Conservation (phyloP, 176 grass and related monocot genomes). For the Saccharum spontaneum region DNA sequence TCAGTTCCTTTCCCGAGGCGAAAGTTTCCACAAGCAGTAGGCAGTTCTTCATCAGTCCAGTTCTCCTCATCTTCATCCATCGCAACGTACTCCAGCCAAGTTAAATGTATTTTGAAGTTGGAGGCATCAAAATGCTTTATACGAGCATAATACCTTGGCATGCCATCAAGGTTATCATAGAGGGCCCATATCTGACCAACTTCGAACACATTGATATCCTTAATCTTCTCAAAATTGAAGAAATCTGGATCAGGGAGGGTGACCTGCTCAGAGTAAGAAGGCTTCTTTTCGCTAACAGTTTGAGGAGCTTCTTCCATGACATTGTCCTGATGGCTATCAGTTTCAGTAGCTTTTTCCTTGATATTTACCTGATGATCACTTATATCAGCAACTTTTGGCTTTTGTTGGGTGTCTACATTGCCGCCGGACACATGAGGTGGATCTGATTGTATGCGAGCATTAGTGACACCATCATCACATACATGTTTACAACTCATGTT, state of each 20-base stretch:
- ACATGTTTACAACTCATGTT: slow-evolving; percentile 18
- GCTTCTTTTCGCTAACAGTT: slow-evolving; percentile 23
- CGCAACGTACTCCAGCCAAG: slow-evolving; percentile 61
- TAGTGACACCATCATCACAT: slow-evolving; percentile 19
- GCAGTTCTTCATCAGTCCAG: slow-evolving; percentile 71
- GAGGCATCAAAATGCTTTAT: slow-evolving; percentile 52
- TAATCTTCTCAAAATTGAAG: slow-evolving; percentile 79
- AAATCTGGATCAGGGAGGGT: slow-evolving; percentile 81
- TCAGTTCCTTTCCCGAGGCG: slow-evolving; percentile 46
- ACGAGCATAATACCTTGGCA: slow-evolving; percentile 90
- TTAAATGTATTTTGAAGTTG: slow-evolving; percentile 64
- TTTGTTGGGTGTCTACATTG: slow-evolving; percentile 39
- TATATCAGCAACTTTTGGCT: slow-evolving; percentile 21
- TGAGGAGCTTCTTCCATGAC: slow-evolving; percentile 27
- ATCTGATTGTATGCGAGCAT: slow-evolving; percentile 24
- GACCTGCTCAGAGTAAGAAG: slow-evolving; percentile 30
- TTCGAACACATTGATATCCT: slow-evolving; percentile 54
- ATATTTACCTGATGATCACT: slow-evolving; percentile 29
- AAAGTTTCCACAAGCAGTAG: slow-evolving; percentile 85
- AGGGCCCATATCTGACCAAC: slow-evolving; percentile 85
- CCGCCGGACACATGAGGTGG: slow-evolving; percentile 22
- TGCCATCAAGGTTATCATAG: slow-evolving; percentile 84
- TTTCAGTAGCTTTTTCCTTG: slow-evolving; percentile 28
- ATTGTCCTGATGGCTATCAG: slow-evolving; percentile 24
- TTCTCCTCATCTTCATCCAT: slow-evolving; percentile 44